Conservation (phyloP, 2,329 filamentous ascomycete genomes). For the Metarhizium sp. region DNA sequence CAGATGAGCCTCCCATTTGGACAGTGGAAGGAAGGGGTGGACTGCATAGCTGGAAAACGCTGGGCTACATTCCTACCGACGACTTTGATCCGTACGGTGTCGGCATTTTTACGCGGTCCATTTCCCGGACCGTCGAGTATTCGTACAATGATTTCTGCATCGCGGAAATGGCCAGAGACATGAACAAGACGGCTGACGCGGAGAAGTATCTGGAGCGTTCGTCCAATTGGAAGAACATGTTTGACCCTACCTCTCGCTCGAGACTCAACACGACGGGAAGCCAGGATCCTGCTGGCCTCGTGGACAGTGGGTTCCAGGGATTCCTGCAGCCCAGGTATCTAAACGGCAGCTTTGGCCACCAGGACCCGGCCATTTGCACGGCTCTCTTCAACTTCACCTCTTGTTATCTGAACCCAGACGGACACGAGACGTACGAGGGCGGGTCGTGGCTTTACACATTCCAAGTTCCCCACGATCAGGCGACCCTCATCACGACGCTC, state of each 20-base stretch:
- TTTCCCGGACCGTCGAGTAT: constrained; percentile 70
- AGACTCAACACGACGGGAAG: constrained; percentile 10
- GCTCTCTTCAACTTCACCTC: constrained; percentile 37
- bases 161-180: constrained; percentile 47
- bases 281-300: not conserved
- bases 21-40: constrained; percentile 62
- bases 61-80: constrained; percentile 64
- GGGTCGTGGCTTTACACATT: constrained; percentile 67
- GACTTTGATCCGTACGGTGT: constrained; percentile 55
- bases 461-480: constrained; percentile 37
- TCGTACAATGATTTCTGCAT: constrained; percentile 73
- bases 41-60: constrained; percentile 58
- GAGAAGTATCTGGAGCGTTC: constrained; percentile 52
- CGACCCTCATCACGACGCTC: constrained; percentile 38
- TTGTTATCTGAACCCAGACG: constrained; percentile 17
- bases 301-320: constrained; percentile 30
- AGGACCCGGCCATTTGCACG: constrained; percentile 41
- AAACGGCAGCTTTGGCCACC: constrained; percentile 58
- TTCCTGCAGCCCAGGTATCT: constrained; percentile 60
- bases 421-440: constrained; percentile 53
- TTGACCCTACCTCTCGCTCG: constrained; percentile 23
- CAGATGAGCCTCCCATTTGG: constrained; percentile 49
- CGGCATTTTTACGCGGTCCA: constrained; percentile 57
- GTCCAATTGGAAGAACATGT: constrained; percentile 62
- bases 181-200: constrained; percentile 44